phyloP scores from a whole-genome alignment of 768 basidiomycete species.

The Boletus tomentosulus region DNA sequence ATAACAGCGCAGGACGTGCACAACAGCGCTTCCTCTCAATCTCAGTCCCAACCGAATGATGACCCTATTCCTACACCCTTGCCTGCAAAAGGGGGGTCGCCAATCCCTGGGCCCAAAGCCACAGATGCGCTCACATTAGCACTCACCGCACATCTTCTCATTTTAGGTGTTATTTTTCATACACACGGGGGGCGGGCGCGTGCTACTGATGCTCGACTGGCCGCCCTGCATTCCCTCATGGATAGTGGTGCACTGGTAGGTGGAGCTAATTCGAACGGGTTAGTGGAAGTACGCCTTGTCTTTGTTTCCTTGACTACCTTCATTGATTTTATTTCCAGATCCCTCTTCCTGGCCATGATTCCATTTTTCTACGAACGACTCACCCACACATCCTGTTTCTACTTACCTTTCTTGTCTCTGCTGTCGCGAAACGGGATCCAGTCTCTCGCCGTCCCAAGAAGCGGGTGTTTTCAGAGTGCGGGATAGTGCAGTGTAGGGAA shows the following conservation, averaged over 20 bases:
- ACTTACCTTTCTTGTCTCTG: constrained; percentile 64
- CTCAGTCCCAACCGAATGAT: constrained; percentile 15
- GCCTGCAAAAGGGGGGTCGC: neutral
- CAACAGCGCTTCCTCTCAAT: constrained; percentile 18
- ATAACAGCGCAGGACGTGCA: constrained; percentile 29
- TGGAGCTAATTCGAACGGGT: constrained; percentile 33
- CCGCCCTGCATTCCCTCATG: constrained; percentile 60
- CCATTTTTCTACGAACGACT: constrained; percentile 55
- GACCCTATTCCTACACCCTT: neutral
- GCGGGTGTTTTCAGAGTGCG: constrained; percentile 65
- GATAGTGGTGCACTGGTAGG: constrained; percentile 51
- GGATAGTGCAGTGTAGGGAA: constrained; percentile 43
- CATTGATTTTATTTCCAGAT: constrained; percentile 19
- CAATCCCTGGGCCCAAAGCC: constrained; percentile 17
- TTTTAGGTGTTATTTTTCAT: constrained; percentile 57
- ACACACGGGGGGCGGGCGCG: constrained; percentile 54
- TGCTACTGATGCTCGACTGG: constrained; percentile 47
- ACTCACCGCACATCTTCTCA: constrained; percentile 56
- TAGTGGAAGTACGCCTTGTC: constrained; percentile 32
- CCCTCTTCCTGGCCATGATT: constrained; percentile 32
- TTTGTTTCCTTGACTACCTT: constrained; percentile 17
- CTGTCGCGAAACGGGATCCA: constrained; percentile 64
- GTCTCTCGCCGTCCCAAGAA: constrained; percentile 72
- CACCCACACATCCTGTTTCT: constrained; percentile 64
- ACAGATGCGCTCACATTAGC: constrained; percentile 33